Conservation (phyloP, 768 basidiomycete genomes). For the Tulasnella sp. region DNA sequence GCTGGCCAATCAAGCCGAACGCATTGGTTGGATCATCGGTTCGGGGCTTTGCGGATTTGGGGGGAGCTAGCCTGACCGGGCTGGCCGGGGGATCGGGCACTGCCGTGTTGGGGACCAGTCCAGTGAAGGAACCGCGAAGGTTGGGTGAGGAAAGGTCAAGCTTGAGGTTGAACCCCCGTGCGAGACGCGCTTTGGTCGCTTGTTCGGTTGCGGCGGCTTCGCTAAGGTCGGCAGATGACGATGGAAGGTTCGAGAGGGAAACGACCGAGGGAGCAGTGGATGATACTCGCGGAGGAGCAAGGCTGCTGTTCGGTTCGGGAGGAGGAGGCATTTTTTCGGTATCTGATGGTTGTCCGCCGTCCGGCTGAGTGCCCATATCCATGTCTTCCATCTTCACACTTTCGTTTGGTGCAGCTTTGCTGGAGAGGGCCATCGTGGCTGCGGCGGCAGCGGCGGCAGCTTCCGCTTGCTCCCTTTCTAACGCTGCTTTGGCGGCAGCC, state of each 20-base stretch:
- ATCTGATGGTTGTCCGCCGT: constrained; percentile 1
- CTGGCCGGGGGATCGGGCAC: constrained; percentile 35
- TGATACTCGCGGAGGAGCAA: constrained; percentile 34
- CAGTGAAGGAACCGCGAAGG: constrained; percentile 41
- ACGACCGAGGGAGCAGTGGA: constrained; percentile 60
- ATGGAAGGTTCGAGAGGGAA: constrained; percentile 72
- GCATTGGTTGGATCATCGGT: constrained; percentile 34
- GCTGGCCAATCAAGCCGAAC: not conserved
- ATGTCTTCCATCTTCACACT: not conserved
- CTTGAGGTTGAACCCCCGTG: constrained; percentile 53
- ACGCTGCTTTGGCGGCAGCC: constrained; percentile 28
- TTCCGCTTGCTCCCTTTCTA: constrained; percentile 30
- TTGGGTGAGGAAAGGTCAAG: constrained; percentile 74
- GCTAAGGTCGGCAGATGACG: constrained; percentile 42
- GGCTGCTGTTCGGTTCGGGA: constrained; percentile 30
- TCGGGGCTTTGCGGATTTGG: constrained; percentile 63
- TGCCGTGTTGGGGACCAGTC: not conserved
- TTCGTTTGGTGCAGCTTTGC: not conserved
- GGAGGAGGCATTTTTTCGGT: constrained; percentile 11
- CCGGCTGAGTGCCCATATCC: not conserved
- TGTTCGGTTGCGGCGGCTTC: not conserved
- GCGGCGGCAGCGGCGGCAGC: not conserved
- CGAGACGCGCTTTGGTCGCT: constrained; percentile 1
- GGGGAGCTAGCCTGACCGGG: constrained; percentile 77
- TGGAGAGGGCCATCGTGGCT: not conserved